These are phyloP conservation scores for Stagonosporopsis chrysanthemi DNA, from an alignment of 2,329 filamentous ascomycete genomes.

Conservation along the genomic window DNA sequence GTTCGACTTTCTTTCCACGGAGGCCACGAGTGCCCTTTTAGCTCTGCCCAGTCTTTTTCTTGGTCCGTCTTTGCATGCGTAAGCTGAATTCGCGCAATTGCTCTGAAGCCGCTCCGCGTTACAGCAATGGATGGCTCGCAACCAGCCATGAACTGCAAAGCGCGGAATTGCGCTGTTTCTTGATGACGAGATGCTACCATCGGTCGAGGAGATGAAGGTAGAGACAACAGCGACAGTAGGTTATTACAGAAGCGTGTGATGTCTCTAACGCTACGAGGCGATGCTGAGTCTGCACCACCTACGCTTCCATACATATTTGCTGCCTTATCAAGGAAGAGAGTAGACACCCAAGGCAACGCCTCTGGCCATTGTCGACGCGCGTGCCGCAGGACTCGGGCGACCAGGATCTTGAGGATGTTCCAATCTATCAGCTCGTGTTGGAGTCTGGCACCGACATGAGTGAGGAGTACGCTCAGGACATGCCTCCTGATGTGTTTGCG, in stretches of 20 bases:
- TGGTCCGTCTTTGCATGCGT: constrained; percentile 62
- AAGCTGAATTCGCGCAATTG: constrained; percentile 64
- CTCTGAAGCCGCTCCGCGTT: constrained; percentile 65
- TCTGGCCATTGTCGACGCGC: constrained; percentile 43
- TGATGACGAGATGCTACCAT: constrained; percentile 59
- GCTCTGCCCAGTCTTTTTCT: constrained; percentile 65
- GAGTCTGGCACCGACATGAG: constrained; percentile 31
- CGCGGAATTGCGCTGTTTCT: constrained; percentile 64
- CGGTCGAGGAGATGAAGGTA: constrained; percentile 58
- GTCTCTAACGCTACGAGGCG: constrained; percentile 22
- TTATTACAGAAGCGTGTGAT: constrained; percentile 58
- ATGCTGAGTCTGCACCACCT: neutral
- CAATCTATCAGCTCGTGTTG: constrained; percentile 29
- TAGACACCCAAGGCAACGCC: constrained; percentile 41
- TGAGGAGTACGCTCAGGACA: constrained; percentile 36
- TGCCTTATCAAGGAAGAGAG: constrained; percentile 37
- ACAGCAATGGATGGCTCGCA: constrained; percentile 62
- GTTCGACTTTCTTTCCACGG: constrained; percentile 70
- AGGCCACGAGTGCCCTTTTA: constrained; percentile 69
- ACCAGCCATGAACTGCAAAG: constrained; percentile 65
- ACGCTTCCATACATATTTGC: constrained; percentile 23
- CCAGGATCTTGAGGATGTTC: constrained; percentile 33
- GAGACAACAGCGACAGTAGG: constrained; percentile 57
- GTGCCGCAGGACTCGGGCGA: constrained; percentile 40
- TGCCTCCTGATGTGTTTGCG: constrained; percentile 34